Evolutionary conservation across 495 filamentous ascomycete species (phyloP), one percentile per base, ranked within the genome.

Genomic region (Penicillium mononematosum): DNA sequence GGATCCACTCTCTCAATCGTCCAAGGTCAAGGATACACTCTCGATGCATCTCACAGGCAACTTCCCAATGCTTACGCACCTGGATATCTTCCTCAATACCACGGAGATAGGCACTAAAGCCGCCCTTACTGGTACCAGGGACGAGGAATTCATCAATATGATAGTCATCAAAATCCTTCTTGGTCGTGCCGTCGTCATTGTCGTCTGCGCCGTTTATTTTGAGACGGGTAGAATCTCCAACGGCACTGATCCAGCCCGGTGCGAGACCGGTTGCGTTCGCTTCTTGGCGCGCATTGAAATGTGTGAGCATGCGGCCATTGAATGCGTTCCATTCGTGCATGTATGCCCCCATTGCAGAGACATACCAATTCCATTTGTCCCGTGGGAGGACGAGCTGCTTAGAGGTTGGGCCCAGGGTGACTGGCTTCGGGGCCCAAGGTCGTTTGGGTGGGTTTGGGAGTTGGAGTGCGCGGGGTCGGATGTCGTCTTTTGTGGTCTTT

Each of bases 241-340:
- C 63, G 3, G 77, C 70, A 39, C 71, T 75, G 45, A 88, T 74
- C 86, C 84, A 94, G 51, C 72, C 69, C 4, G 71, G 69, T 4
- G 74, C 76, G 32, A 85, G 74, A 0, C 65, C 68, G 36, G 75
- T 75, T 27, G 82, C 78, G 12, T 81, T 71, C 22, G 78, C 69
- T 10, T 73, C 70, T 65, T 89, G 82, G 14, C 90, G 81, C 0
- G 81, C 76, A 11, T 76, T 71, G 62, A 96, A 88, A 60, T 95
- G 88, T 2, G 75, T 67, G 3, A 88, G 67, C 65, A 95, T 87
- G 50, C 78, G 75, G 14, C 71, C 72, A 61, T 88, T 85, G 70
- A 86, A 94, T 0, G 52, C 62, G 50, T 83, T 80, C 85, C 86
- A 96, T 20, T 82, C 80, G n/a, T 66, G 67, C 71, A 92, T 79